A percentile compares a stretch with the other conserved stretches of the same genome.
Conservation (phyloP, 306 rosid genomes). For the Mucuna pruriens region DNA sequence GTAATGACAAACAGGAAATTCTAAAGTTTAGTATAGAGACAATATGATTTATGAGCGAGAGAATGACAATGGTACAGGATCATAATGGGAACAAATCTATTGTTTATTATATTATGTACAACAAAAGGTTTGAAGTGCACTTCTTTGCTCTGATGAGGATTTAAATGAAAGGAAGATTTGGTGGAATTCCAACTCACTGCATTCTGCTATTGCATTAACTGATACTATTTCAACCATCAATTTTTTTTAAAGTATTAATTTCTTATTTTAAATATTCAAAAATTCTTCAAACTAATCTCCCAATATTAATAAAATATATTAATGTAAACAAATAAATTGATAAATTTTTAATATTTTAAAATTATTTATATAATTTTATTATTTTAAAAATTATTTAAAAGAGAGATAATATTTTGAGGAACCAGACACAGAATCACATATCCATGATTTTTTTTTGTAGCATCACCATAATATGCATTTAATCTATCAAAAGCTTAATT, state of each 20-base stretch:
- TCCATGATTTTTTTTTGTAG: no score
- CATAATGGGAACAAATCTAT: neutral
- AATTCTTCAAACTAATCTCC: no score
- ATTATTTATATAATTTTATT: no score
- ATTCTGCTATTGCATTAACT: constrained; percentile 35
- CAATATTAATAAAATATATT: no score
- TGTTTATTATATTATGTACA: neutral
- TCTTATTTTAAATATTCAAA: no score
- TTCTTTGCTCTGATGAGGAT: neutral
- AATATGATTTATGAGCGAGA: constrained; percentile 10
- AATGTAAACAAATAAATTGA: no score
- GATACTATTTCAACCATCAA: neutral
- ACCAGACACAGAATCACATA: neutral
- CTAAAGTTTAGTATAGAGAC: neutral
- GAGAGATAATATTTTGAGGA: no score
- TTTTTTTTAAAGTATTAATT: no score
- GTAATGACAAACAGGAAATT: neutral
- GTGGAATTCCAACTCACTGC: constrained; percentile 62
- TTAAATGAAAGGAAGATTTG: constrained; percentile 23
- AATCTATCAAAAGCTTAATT: no score
- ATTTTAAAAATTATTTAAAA: no score
- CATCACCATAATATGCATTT: no score
- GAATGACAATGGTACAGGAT: neutral
- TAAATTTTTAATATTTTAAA: no score
- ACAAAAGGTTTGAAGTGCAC: neutral